Conservation (phyloP, 169 alveolate genomes). For the Cryptosporidium bovis region DNA sequence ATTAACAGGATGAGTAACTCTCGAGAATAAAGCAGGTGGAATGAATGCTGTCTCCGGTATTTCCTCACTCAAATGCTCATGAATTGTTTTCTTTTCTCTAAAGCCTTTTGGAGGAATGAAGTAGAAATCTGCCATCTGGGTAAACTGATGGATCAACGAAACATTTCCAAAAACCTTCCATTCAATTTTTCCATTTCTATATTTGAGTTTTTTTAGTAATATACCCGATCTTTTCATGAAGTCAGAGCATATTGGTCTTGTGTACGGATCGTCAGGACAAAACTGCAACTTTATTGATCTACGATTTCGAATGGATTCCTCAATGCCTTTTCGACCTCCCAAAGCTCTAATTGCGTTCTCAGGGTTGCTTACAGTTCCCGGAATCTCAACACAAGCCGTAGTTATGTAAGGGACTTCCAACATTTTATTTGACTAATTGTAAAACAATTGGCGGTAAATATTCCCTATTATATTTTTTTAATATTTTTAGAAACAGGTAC, state of each 20-base stretch:
- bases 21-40: constrained; percentile 67
- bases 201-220: constrained; percentile 10
- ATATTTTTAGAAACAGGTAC: no score
- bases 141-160: constrained; percentile 18
- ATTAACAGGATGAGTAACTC: constrained; percentile 50
- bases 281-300: constrained; percentile 27
- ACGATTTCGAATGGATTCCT: constrained; percentile 8
- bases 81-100: constrained; percentile 55
- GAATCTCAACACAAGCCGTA: constrained; percentile 55
- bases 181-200: constrained; percentile 22
- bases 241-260: constrained; percentile 43
- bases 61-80: constrained; percentile 48
- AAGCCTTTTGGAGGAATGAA: constrained; percentile 66
- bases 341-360: constrained; percentile 63
- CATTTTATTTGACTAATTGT: constrained; percentile 1
- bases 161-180: constrained; percentile 48
- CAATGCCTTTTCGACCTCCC: constrained; percentile 45
- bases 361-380: constrained; percentile 46
- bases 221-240: constrained; percentile 63
- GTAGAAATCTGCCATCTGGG: constrained; percentile 69
- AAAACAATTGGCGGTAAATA: background rate
- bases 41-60: constrained; percentile 26
- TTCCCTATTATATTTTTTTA: no score
- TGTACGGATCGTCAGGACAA: constrained; percentile 68
- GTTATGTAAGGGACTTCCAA: constrained; percentile 13